Evolutionary conservation across 306 rosid genomes (phyloP), one percentile per base, ranked within the genome.

Genomic region (Alnus glutinosa): DNA sequence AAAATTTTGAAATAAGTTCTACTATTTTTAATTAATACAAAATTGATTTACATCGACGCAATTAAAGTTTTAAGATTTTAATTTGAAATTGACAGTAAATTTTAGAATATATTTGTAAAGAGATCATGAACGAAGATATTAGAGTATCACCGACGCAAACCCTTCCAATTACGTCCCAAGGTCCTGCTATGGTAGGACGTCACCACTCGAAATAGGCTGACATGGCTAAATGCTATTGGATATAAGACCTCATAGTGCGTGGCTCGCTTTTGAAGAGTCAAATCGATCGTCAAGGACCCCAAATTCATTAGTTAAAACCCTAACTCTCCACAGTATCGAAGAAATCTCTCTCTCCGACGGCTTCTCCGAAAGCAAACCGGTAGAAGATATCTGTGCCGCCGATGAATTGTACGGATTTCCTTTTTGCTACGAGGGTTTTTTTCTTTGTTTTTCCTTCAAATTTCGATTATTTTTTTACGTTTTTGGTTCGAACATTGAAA

Each of bases 301-400:
- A 42, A 42, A 42, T 49, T 55, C n/a, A 64, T 47, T 70, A 4
- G 87, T 83, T 80, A 75, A 90, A 92, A 87, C 97, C 98, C 96
- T 84, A 92, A 16, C 23, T n/a, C 86, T 85, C 46, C 37, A 83
- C 79, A 28, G 77, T 63, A 49, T 68, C 86, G 58, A 83, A 70
- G 58, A 83, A 70, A 71, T 78, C 82, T 28, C 8, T 50, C 36
- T 48, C 4, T 36, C 51, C 52, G 42, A 62, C 16, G 15, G 79
- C 66, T 34, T 81, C 88, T 85, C 87, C 89, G 91, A 90, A 79
- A 64, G 70, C 72, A 57, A 73, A 23, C 77, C 69, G 64, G 77
- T 57, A 19, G 77, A 55, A 72, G 78, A 74, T 63, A 61, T 14
- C 46, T 42, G 46, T 42, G 46, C 46, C 46, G 46, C 1, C 1